Conservation (phyloP, 768 basidiomycete species). For the Amylocystis lapponica region DNA sequence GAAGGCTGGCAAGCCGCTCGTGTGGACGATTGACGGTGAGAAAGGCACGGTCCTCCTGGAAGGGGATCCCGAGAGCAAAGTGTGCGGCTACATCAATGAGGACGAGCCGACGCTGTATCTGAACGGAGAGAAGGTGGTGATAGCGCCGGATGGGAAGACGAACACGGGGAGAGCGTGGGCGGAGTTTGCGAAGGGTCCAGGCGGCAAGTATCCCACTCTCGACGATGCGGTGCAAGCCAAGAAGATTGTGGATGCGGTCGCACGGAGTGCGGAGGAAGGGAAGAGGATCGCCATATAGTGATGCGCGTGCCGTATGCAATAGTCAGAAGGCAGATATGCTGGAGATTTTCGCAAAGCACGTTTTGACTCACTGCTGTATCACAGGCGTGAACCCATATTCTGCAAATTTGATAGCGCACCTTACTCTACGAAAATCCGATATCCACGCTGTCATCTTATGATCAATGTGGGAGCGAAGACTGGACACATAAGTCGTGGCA, state of each 20-base stretch:
- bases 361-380: no score
- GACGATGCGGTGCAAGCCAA: constrained; percentile 24
- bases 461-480: no score
- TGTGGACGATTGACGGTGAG: constrained; percentile 32
- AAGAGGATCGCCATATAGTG: constrained; percentile 2
- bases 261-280: constrained; percentile 18
- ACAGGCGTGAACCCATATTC: no score
- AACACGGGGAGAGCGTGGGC: constrained; percentile 16
- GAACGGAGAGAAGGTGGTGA: constrained; percentile 25
- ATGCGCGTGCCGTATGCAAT: no score
- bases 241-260: constrained; percentile 21
- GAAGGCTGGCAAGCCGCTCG: constrained; percentile 15
- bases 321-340: neutral
- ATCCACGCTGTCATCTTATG: no score
- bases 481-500: no score
- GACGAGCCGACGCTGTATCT: constrained; percentile 24
- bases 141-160: neutral
- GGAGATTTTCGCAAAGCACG: no score
- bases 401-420: no score
- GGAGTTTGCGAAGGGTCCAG: constrained; percentile 19
- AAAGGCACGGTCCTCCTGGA: constrained; percentile 26
- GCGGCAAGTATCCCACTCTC: constrained; percentile 21
- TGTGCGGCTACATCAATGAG: constrained; percentile 14
- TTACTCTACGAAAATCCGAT: no score
- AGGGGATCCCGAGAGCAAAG: constrained; percentile 8